Evolutionary conservation across 176 grass and related monocot genomes (phyloP).

Genomic region (Rhynchospora pubera): DNA sequence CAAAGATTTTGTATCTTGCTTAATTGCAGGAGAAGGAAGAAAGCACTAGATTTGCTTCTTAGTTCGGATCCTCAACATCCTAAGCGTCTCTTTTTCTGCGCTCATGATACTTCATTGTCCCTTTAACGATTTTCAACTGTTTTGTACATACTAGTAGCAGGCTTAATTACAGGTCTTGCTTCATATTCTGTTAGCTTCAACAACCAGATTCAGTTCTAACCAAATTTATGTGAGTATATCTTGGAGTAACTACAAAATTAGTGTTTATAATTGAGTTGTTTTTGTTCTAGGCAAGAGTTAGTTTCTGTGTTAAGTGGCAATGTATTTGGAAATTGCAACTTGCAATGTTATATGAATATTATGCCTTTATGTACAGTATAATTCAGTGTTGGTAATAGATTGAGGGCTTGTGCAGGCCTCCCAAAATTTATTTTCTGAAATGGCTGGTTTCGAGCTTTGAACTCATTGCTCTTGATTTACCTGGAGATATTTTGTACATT

Average conservation of each 20-base stretch:
- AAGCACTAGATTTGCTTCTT: background rate
- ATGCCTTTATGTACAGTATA: background rate
- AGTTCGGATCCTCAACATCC: background rate
- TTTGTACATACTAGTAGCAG: background rate
- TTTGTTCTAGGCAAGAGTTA: background rate
- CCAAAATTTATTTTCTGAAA: background rate
- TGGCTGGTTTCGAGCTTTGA: background rate
- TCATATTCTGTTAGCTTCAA: background rate
- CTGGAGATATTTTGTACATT: background rate
- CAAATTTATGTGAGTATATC: background rate
- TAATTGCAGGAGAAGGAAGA: conserved; percentile 4
- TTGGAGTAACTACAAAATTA: background rate
- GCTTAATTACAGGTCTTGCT: background rate
- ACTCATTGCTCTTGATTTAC: background rate
- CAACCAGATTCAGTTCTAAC: background rate
- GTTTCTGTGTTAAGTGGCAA: background rate
- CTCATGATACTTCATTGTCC: background rate
- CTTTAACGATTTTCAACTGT: background rate
- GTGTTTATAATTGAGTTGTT: background rate
- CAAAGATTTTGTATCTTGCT: background rate
- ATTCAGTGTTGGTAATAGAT: background rate
- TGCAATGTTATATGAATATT: background rate
- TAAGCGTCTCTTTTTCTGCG: background rate
- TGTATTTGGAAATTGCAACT: background rate
- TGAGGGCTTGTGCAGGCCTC: background rate